These are phyloP conservation scores for Teratosphaeria zuluensis DNA, from an alignment of 2,329 filamentous ascomycete species.

Conservation along the genomic window DNA sequence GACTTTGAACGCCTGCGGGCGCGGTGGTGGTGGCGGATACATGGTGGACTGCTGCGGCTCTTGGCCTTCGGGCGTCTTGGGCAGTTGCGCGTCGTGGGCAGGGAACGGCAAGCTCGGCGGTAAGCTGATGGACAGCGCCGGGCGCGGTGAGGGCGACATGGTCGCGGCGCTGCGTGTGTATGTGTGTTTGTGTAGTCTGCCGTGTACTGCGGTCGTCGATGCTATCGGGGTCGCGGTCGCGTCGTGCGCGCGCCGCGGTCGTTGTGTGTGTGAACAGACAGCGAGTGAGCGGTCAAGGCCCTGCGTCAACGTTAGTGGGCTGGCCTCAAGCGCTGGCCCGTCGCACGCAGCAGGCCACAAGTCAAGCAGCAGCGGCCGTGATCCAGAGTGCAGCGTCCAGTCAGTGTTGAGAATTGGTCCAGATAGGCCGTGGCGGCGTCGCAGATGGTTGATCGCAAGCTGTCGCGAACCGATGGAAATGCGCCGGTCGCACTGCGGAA, in stretches of 20 bases:
- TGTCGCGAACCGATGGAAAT: neutral
- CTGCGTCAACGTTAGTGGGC: neutral
- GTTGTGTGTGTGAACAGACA: neutral
- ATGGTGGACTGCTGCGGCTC: conserved; percentile 13
- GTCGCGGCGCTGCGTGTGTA: conserved; percentile 2
- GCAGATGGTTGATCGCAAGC: neutral
- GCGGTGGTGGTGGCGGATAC: conserved; percentile 36
- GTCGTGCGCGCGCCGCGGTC: neutral
- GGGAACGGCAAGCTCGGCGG: conserved; percentile 42
- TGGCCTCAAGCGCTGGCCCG: neutral
- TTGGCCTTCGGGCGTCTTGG: conserved; percentile 33
- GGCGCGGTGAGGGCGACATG: conserved; percentile 31
- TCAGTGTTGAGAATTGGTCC: neutral
- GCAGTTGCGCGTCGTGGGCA: conserved; percentile 35
- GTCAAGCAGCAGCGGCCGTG: neutral
- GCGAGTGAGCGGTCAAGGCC: neutral
- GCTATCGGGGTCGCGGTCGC: neutral
- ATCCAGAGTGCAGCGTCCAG: neutral
- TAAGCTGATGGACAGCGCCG: conserved; percentile 40
- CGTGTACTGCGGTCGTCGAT: neutral
- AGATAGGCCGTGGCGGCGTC: neutral
- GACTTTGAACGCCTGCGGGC: conserved; percentile 39
- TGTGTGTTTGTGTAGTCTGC: neutral
- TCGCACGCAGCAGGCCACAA: neutral
- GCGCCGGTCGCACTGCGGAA: neutral